These are phyloP conservation scores for Tardiomyces blankii DNA, from an alignment of 1,139 yeast genomes.

Conservation along the genomic window DNA sequence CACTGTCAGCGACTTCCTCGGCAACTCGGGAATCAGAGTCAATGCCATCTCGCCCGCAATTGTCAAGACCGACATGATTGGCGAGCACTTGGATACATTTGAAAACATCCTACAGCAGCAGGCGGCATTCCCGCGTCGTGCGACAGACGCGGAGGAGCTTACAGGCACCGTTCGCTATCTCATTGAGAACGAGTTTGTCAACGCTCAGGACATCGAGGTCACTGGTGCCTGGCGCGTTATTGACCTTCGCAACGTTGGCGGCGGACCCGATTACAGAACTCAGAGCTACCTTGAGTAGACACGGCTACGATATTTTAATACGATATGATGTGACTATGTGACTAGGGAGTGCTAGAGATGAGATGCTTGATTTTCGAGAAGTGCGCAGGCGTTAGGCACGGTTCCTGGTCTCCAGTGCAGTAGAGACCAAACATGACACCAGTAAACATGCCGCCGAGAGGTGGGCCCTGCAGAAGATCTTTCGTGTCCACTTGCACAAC, in stretches of 20 bases:
- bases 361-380: not conserved
- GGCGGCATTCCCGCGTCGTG: conserved; percentile 10
- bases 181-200: conserved; percentile 9
- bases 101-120: conserved; percentile 6
- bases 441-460: not conserved
- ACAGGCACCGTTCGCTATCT: conserved; percentile 8
- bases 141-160: conserved; percentile 9
- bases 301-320: too few relatives aligned
- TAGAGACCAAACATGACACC: conserved; percentile 1
- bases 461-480: not conserved
- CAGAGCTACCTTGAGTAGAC: not conserved
- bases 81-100: conserved; percentile 4
- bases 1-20: conserved; percentile 42
- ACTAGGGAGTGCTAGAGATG: not conserved
- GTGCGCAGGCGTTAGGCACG: not conserved
- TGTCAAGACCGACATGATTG: conserved; percentile 49
- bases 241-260: not conserved
- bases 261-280: not conserved
- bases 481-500: not conserved
- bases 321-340: too few relatives aligned
- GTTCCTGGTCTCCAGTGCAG: not conserved
- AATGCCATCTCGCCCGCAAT: conserved; percentile 52
- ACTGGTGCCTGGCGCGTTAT: conserved; percentile 9
- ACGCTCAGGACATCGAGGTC: conserved; percentile 10
- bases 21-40: conserved; percentile 33